Base-by-base conservation (phyloP, 2,329 filamentous ascomycete genomes). In the Leptographium lundbergii region DNA sequence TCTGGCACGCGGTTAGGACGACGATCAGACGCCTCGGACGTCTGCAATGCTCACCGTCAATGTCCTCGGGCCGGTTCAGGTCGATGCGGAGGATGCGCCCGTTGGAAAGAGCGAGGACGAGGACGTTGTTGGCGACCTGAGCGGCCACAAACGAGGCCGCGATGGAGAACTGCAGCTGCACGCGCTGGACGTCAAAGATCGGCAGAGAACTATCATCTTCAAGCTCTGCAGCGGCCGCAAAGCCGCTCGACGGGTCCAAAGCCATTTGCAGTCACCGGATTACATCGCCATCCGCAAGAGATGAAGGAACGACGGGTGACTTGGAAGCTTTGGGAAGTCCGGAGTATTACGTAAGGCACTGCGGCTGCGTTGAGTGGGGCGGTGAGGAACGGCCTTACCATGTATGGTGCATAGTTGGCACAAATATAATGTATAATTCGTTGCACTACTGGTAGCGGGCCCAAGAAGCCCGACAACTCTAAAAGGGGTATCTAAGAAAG, bases 51-150 rank as follows among this genome's bases (percentile, higher is more conserved):
- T 63, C 71, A 89, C 86, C 89, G 74, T 99, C 94, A 68, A 99
- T 96, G 72, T 99, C 94, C 69, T 91, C 89, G 6, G 94, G 88
- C 68, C 87, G 89, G 72, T 96, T 91, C 57, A 97, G 77, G 70
- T 97, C 94, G 71, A 99, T 99, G 61, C 94, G 85, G 61, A 99
- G 77, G 63, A 99, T 94, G 66, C 92, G 87, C 56, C 91, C 90
- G 60, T 92, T 96, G 6, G 91, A 92, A 45, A 99, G 81, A 48
- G 94, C 94, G 57, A 99, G 79, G 25, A 97, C 85, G 60, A 99
- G 81, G 62, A 97, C 91, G 77, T 99, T 96, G 73, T 99, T 97
- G 64, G 92, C 91, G 59, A 97, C 92, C 73, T 96, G 91, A 48
- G 91, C 91, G 22, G 94, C 91, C 54, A 96, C 94, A 69, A 99